Conservation (phyloP, 2,329 filamentous ascomycete genomes). For the Colletotrichum kahawae region DNA sequence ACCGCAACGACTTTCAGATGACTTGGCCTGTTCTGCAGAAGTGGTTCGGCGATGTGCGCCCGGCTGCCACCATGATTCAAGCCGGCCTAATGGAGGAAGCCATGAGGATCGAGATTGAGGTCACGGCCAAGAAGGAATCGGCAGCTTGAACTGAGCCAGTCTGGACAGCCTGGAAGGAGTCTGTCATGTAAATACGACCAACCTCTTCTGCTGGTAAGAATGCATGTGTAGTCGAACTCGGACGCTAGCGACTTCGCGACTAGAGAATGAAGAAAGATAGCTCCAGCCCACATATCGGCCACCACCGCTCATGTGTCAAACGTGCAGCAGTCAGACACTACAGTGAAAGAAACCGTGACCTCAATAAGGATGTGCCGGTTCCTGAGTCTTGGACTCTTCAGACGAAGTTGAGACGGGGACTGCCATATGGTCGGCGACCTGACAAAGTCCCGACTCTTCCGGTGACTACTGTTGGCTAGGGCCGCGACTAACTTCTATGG, state of each 20-base stretch:
- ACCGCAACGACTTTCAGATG: constrained; percentile 49
- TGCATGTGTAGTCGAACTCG: not conserved
- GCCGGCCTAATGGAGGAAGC: constrained; percentile 54
- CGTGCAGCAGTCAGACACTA: not conserved
- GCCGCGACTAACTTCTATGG: not conserved
- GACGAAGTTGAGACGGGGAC: not conserved
- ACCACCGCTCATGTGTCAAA: not conserved
- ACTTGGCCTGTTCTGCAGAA: constrained; percentile 55
- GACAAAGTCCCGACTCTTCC: not conserved
- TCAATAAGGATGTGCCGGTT: not conserved
- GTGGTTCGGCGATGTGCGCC: constrained; percentile 54
- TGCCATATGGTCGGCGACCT: not conserved
- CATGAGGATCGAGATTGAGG: constrained; percentile 51
- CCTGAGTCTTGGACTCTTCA: not conserved
- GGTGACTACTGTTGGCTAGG: not conserved
- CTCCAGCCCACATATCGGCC: not conserved
- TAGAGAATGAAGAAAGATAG: not conserved
- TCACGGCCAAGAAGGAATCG: constrained; percentile 36
- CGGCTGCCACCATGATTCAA: constrained; percentile 60
- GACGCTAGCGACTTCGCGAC: not conserved
- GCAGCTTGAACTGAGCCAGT: not conserved
- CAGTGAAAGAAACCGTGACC: not conserved
- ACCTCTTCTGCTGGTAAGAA: not conserved
- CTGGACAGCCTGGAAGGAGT: not conserved
- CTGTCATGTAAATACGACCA: not conserved